Percentiles rank a stretch among this genome's conserved stretches.
These are phyloP conservation scores for Fusarium mangiferae DNA, from an alignment of 2,329 filamentous ascomycete genomes.

Conservation along the genomic window DNA sequence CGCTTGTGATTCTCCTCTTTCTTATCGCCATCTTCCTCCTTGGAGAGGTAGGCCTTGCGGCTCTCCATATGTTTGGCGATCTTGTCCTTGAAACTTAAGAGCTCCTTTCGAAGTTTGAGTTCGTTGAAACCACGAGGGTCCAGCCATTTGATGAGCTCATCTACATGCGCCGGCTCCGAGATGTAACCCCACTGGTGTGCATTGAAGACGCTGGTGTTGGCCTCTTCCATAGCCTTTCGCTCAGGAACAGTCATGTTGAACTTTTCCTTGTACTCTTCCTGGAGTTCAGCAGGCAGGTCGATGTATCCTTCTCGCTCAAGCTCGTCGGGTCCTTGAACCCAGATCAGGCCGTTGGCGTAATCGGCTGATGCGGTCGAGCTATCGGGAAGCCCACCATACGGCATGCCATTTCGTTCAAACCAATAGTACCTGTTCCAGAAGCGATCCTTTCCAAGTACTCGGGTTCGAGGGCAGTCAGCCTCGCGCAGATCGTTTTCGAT, in stretches of 20 bases:
- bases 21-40: conserved; percentile 51
- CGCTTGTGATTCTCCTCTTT: conserved; percentile 54
- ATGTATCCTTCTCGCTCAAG: conserved; percentile 89
- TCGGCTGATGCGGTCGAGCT: conserved; percentile 88
- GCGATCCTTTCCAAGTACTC: conserved; percentile 89
- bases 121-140: conserved; percentile 89
- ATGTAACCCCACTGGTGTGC: conserved; percentile 93
- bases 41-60: conserved; percentile 74
- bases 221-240: conserved; percentile 88
- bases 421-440: conserved; percentile 99
- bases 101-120: conserved; percentile 86
- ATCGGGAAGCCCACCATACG: conserved; percentile 85
- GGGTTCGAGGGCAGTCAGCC: conserved; percentile 90
- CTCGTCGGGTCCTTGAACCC: conserved; percentile 95
- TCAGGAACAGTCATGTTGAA: conserved; percentile 87
- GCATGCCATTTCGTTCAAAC: conserved; percentile 99
- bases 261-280: conserved; percentile 78
- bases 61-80: conserved; percentile 84
- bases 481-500: conserved; percentile 94
- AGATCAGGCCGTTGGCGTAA: conserved; percentile 94
- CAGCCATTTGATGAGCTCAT: conserved; percentile 86
- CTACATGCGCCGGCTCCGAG: conserved; percentile 80
- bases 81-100: conserved; percentile 78
- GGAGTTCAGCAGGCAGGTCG: conserved; percentile 75
- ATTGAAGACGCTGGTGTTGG: conserved; percentile 77